phyloP scores from a whole-genome alignment of 352 stramenopile genomes.

The Sclerospora graminicola region DNA sequence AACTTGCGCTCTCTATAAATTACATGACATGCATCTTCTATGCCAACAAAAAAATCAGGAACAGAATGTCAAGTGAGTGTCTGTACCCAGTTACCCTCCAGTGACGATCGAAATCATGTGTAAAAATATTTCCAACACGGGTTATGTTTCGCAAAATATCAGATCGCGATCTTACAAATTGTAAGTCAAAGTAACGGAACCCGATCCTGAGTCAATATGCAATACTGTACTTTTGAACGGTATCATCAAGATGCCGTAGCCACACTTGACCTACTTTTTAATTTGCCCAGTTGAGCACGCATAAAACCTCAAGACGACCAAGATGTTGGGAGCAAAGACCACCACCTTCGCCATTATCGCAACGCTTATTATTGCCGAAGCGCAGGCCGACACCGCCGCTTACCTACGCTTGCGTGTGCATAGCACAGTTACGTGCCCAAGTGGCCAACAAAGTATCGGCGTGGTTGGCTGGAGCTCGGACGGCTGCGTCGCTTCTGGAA shows the following conservation, averaged over 20 bases:
- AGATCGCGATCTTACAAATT: constrained; percentile 5
- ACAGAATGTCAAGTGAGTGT: too few species aligned
- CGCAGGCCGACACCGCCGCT: constrained; percentile 14
- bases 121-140: too few species aligned
- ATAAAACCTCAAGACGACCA: neutral
- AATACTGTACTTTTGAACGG: neutral
- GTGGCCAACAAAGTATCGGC: constrained; percentile 11
- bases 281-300: constrained; percentile 14
- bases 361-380: constrained; percentile 12
- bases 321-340: constrained; percentile 27
- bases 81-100: too few species aligned
- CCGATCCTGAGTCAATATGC: constrained; percentile 7
- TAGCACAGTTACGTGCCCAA: constrained; percentile 13
- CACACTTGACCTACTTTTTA: constrained; percentile 16
- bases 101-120: too few species aligned
- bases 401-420: constrained; percentile 23
- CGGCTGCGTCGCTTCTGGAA: constrained; percentile 3
- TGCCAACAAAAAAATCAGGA: too few species aligned
- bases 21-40: too few species aligned
- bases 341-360: constrained; percentile 13
- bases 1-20: too few species aligned
- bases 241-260: too few species aligned
- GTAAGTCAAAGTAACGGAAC: constrained; percentile 9
- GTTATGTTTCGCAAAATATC: constrained; percentile 9
- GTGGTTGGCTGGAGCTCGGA: constrained; percentile 5